A percentile compares a stretch with the other conserved stretches of the same genome.
These are phyloP conservation scores for Colletotrichum sp. DNA, from an alignment of 2,329 filamentous ascomycete species.

Conservation along the genomic window DNA sequence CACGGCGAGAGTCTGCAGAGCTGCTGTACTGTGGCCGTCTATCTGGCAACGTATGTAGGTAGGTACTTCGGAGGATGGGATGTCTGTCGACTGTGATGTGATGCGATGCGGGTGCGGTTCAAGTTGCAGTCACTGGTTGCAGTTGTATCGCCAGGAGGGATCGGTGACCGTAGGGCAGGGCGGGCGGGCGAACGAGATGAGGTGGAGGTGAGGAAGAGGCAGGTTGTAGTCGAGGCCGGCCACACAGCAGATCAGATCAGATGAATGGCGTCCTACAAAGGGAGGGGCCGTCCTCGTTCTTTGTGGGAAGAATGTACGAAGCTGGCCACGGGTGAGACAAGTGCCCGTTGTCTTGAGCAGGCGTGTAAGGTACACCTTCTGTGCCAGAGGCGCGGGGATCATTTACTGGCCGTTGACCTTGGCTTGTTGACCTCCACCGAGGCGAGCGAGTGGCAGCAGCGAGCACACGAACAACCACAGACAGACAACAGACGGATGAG, in stretches of 20 bases:
- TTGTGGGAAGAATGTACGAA: conserved; percentile 12
- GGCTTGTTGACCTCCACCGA: neutral
- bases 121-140: neutral
- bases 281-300: neutral
- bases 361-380: neutral
- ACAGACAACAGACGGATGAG: neutral
- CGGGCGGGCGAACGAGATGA: neutral
- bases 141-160: neutral
- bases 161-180: neutral
- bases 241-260: conserved; percentile 16
- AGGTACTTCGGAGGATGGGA: neutral
- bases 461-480: neutral
- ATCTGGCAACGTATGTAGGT: neutral
- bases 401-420: neutral
- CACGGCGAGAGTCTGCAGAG: neutral
- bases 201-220: neutral
- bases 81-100: neutral
- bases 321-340: conserved; percentile 2
- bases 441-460: neutral
- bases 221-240: neutral
- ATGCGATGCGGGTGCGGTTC: neutral
- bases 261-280: conserved; percentile 14
- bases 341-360: conserved; percentile 13
- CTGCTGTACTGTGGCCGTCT: neutral
- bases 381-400: neutral